Base-by-base conservation (phyloP, 768 basidiomycete species). In the Podaxis sp. region DNA sequence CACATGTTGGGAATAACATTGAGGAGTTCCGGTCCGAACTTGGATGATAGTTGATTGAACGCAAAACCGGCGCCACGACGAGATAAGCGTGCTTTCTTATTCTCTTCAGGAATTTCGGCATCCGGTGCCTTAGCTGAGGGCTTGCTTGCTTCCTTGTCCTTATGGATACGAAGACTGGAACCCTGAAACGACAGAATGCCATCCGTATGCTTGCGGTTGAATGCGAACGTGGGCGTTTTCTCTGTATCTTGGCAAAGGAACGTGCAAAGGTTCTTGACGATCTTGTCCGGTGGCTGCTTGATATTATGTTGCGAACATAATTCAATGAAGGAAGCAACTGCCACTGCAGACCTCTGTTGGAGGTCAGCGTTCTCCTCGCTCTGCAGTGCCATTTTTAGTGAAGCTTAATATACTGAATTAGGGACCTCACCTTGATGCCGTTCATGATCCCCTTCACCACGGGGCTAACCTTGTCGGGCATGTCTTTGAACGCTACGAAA, bases 371-470 rank as follows among this genome's bases (percentile, higher is more conserved):
- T 97, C 65, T 93, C 91, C 72, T 99, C 97, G 65, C 84, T 89
- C 92, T 94, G 66, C 5, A 36, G 62, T 62, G 51, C 55, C 9
- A 65, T 24, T 33, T 59, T 65, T 57, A 68, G 64, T 50, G 15
- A 40, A 25, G 61, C 13, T 22, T 36, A 6, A 36, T 8, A 54
- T 2, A 19, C 27, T 13, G 58, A 37, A 40, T 47, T 17, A n/a
- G 37, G 58, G 53, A 51, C 61, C 83, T 47, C 57, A 93, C 96
- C 86, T 97, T 98, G 79, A 98, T 89, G 24, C 95, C 93, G 61
- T 94, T 96, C 91, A 98, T 98, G 60, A 98, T 88, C 24, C 93
- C 94, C 73, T 96, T 95, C 49, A 99, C 94, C 53, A 99, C 87
- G 0, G 97, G 96, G 67, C 93, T 96, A 65, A 98, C 88, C 76